Conservation (phyloP, 495 filamentous ascomycete species). For the Tuber melanosporum region DNA sequence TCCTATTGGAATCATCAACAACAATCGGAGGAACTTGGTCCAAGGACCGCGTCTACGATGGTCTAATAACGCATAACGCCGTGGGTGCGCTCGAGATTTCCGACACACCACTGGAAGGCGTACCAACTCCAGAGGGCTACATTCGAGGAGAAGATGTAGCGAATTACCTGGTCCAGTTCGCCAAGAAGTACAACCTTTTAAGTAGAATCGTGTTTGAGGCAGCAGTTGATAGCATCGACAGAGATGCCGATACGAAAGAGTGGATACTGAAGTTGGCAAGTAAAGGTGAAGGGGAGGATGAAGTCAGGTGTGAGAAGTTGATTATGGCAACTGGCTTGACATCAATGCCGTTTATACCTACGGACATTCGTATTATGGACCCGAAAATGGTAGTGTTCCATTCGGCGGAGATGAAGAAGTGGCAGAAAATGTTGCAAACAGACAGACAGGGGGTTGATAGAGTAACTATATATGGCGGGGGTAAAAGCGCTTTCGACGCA, state of each 20-base stretch:
- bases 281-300: constrained; percentile 11
- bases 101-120: constrained; percentile 61
- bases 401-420: constrained; percentile 39
- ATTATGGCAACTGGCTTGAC: constrained; percentile 48
- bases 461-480: constrained; percentile 47
- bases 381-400: constrained; percentile 44
- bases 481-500: constrained; percentile 49
- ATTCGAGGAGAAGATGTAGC: constrained; percentile 62
- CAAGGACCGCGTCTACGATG: constrained; percentile 49
- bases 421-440: constrained; percentile 33
- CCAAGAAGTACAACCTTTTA: constrained; percentile 43
- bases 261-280: constrained; percentile 39
- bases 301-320: constrained; percentile 42
- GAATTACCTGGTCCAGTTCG: constrained; percentile 57
- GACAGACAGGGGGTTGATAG: constrained; percentile 22
- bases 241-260: constrained; percentile 25
- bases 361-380: constrained; percentile 34
- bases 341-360: constrained; percentile 45
- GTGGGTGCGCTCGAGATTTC: constrained; percentile 50
- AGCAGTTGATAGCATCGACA: constrained; percentile 33
- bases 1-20: constrained; percentile 48
- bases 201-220: constrained; percentile 42
- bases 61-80: constrained; percentile 45
- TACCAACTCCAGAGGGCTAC: constrained; percentile 45
- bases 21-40: constrained; percentile 52